phyloP scores from a whole-genome alignment of 2,329 filamentous ascomycete genomes.

The Huntiella decipiens region DNA sequence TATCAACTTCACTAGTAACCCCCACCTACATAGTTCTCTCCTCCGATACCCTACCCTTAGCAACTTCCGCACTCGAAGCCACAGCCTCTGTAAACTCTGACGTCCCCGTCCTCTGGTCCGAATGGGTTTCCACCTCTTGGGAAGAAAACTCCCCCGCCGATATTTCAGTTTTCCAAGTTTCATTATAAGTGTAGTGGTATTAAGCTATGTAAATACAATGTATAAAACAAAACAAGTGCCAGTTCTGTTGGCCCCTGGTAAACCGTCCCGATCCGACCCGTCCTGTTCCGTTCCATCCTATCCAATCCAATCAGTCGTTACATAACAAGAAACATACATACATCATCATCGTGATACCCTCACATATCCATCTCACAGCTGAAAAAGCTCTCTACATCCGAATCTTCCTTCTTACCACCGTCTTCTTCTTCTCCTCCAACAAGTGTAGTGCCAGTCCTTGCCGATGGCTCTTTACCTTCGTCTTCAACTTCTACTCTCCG shows the following conservation, averaged over 20 bases:
- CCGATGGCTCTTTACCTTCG: neutral
- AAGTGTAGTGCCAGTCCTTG: neutral
- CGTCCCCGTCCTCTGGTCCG: too few species aligned
- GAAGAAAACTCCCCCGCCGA: too few species aligned
- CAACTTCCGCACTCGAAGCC: too few species aligned
- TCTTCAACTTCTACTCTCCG: neutral
- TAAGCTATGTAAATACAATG: neutral
- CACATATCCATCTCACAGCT: slow-evolving; percentile 5
- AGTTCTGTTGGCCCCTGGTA: slow-evolving; percentile 3
- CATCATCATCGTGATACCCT: neutral
- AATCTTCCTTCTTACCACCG: neutral
- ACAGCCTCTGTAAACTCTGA: too few species aligned
- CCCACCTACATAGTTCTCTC: too few species aligned
- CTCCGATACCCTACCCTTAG: too few species aligned
- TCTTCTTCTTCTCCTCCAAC: neutral
- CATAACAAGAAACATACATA: slow-evolving; percentile 2
- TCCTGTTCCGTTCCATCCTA: neutral
- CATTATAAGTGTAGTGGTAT: slow-evolving; percentile 1
- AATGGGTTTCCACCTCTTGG: too few species aligned
- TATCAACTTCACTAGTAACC: too few species aligned
- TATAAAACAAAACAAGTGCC: slow-evolving; percentile 1
- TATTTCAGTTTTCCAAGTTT: neutral
- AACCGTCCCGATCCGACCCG: neutral
- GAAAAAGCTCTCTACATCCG: slow-evolving; percentile 8
- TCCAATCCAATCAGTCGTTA: neutral